Evolutionary conservation across 495 filamentous ascomycete species (phyloP), one percentile per base, ranked within the genome.

Genomic region (Penicillium paxilli): DNA sequence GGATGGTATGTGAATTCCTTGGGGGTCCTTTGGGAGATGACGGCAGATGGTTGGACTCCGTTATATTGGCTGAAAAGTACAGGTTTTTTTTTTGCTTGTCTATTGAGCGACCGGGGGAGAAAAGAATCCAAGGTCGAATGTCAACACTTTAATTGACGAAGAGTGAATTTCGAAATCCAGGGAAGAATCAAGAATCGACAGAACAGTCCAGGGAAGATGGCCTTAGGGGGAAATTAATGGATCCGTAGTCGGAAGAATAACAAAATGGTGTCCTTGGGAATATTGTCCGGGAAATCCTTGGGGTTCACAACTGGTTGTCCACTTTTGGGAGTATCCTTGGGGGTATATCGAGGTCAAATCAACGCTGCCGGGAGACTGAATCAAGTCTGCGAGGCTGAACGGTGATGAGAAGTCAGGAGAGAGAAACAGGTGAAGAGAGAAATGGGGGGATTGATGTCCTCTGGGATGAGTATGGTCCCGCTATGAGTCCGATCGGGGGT

Each of bases 61-160:
- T 58, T 64, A 56, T 55, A 67, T 60, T 65, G 58, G 25, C 25
- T 54, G 50, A 49, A 60, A 55, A 54, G 57, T 67, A 67, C 59
- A 65, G 47, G 16, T 16, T 42, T 42, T 44, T 32, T 48, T 49
- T 42, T 42, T 44, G 11, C 44, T 49, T 35, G 19, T 52, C 62
- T 65, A 67, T 65, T 26, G 52, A 55, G 59, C 53, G 60, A 56
- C 55, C 58, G 57, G 44, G 41, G 40, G 25, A 56, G 33, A 51
- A 44, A 32, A 56, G 33, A 51, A 46, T 59, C 48, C 60, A 61
- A 54, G 42, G 52, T 47, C 55, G 49, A 46, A 33, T 16, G 57
- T 67, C 55, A 64, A 58, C 45, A 59, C 63, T 60, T 61, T 32
- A 59, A 57, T 54, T 47, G 49, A 55, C 49, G 21, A 11, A 23